A percentile compares a stretch with the other conserved stretches of the same genome.
These are phyloP conservation scores for Phytophthora cactorum DNA, from an alignment of 352 stramenopile species.

Conservation along the genomic window DNA sequence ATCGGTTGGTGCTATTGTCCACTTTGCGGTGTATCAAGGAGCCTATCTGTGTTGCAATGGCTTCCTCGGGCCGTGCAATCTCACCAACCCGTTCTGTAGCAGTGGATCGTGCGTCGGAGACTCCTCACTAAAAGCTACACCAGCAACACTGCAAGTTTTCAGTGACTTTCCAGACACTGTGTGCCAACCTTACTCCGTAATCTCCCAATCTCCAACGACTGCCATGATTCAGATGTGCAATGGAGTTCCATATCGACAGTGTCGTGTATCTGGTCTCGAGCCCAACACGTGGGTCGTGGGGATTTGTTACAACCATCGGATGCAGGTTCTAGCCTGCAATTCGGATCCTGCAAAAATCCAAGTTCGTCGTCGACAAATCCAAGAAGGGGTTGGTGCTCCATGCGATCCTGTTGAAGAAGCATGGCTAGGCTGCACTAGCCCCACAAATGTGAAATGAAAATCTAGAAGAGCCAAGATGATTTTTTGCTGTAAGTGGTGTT, in stretches of 20 bases:
- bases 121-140: slow-evolving; percentile 6
- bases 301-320: slow-evolving; percentile 45
- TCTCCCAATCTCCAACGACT: slow-evolving; percentile 33
- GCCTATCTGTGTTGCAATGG: slow-evolving; percentile 46
- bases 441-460: no score
- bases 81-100: slow-evolving; percentile 30
- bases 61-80: slow-evolving; percentile 36
- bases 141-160: slow-evolving; percentile 26
- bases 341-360: slow-evolving; percentile 35
- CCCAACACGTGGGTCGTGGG: slow-evolving; percentile 19
- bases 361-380: slow-evolving; percentile 37
- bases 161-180: slow-evolving; percentile 12
- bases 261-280: slow-evolving; percentile 16
- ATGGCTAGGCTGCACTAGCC: slow-evolving; percentile 36
- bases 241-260: slow-evolving; percentile 40
- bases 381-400: slow-evolving; percentile 12
- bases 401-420: slow-evolving; percentile 38
- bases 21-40: slow-evolving; percentile 36
- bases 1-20: slow-evolving; percentile 12
- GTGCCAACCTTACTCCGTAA: slow-evolving; percentile 26
- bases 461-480: no score
- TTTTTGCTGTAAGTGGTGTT: no score
- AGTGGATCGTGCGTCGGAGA: slow-evolving; percentile 22
- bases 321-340: slow-evolving; percentile 46
- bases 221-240: slow-evolving; percentile 38